Conservation (phyloP, 2,329 filamentous ascomycete genomes). For the Talaromyces funiculosus region DNA sequence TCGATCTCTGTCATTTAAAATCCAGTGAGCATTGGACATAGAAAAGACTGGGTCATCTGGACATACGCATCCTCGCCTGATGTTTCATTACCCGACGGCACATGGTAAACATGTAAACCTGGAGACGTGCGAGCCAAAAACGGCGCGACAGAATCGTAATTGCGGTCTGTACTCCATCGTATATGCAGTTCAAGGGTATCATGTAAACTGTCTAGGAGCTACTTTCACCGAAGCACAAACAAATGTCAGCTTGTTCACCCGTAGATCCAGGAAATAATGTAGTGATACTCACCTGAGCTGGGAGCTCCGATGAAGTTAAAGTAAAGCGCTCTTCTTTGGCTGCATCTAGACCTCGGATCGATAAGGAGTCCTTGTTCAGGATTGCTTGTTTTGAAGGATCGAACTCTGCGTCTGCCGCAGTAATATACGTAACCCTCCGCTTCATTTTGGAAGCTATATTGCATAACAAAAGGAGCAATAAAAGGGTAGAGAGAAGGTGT, state of each 20-base stretch:
- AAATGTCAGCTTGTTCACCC: background rate
- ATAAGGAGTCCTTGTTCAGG: slow-evolving; percentile 50
- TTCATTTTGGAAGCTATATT: slow-evolving; percentile 28
- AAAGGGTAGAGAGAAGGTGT: background rate
- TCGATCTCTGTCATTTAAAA: slow-evolving; percentile 32
- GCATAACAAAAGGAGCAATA: background rate
- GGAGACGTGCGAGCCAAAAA: slow-evolving; percentile 70
- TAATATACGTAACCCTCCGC: slow-evolving; percentile 65
- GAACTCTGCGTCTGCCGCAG: slow-evolving; percentile 58
- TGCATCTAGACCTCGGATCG: slow-evolving; percentile 57
- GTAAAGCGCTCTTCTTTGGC: slow-evolving; percentile 76
- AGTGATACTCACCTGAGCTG: slow-evolving; percentile 49
- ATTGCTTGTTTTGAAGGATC: slow-evolving; percentile 58
- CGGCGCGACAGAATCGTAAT: slow-evolving; percentile 59
- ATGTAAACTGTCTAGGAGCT: slow-evolving; percentile 58
- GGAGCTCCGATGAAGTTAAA: slow-evolving; percentile 66
- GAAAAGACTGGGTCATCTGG: background rate
- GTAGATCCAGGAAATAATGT: background rate
- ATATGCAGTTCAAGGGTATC: slow-evolving; percentile 69
- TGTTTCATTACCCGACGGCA: slow-evolving; percentile 41
- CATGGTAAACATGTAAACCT: slow-evolving; percentile 76
- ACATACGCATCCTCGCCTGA: slow-evolving; percentile 34
- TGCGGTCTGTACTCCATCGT: slow-evolving; percentile 62
- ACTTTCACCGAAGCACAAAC: slow-evolving; percentile 5
- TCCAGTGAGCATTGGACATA: slow-evolving; percentile 8